Conservation (phyloP, 148 eudicot genomes). For the Rhododendron vialii region DNA sequence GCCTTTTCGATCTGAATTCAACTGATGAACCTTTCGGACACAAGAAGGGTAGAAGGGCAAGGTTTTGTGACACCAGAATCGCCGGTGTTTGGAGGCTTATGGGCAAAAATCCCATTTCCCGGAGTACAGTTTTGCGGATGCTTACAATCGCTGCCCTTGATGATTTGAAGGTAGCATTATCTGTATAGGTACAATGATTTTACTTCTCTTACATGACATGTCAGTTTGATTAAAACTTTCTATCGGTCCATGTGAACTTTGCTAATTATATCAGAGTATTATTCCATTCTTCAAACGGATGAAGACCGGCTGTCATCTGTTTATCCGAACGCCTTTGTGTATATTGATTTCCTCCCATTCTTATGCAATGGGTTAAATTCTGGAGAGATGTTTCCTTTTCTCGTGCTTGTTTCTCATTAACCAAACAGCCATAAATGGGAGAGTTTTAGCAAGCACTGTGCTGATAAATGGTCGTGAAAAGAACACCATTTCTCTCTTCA, state of each 20-base stretch:
- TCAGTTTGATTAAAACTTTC: conserved; percentile 3
- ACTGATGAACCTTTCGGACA: neutral
- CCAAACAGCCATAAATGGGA: neutral
- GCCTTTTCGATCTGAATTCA: neutral
- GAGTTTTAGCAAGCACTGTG: neutral
- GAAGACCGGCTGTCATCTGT: neutral
- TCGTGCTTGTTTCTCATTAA: neutral
- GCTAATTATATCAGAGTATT: neutral
- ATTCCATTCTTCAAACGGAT: neutral
- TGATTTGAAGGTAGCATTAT: conserved; percentile 6
- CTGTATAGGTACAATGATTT: conserved; percentile 5
- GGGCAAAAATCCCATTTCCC: neutral
- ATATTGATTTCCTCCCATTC: neutral
- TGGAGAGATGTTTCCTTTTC: neutral
- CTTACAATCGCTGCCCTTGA: neutral
- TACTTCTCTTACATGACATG: conserved; percentile 4
- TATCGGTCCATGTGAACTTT: neutral
- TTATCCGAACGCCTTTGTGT: neutral
- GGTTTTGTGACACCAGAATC: neutral
- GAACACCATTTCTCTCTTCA: too few species aligned
- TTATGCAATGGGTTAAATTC: neutral
- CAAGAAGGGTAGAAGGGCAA: neutral
- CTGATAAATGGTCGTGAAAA: neutral
- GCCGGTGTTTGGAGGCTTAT: neutral
- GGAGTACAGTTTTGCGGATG: conserved; percentile 10